These are phyloP conservation scores for Pseudozyma sp. DNA, from an alignment of 1,284 basidiomycete genomes.

Conservation along the genomic window DNA sequence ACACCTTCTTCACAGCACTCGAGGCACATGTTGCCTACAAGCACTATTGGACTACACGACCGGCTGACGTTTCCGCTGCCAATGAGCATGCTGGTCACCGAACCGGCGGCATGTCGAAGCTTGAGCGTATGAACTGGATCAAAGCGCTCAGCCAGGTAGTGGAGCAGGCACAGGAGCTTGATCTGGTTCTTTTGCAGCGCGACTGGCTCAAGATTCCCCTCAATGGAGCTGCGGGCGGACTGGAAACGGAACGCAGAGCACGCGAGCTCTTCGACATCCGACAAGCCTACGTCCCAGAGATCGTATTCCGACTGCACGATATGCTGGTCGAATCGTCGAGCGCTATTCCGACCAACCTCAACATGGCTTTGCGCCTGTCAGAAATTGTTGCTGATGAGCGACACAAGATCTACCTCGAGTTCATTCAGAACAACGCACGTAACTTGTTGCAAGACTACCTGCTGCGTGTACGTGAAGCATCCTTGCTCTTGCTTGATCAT, in stretches of 20 bases:
- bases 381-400: constrained; percentile 89
- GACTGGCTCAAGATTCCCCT: constrained; percentile 72
- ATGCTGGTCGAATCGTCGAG: constrained; percentile 78
- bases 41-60: constrained; percentile 54
- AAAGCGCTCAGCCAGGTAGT: constrained; percentile 62
- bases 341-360: constrained; percentile 80
- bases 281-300: constrained; percentile 89
- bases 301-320: constrained; percentile 85
- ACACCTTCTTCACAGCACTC: constrained; percentile 62
- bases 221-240: constrained; percentile 17
- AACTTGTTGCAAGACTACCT: constrained; percentile 63
- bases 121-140: constrained; percentile 54
- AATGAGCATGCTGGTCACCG: constrained; percentile 8
- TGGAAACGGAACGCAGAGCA: constrained; percentile 74
- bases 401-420: constrained; percentile 87
- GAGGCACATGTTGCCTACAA: constrained; percentile 56
- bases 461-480: constrained; percentile 59
- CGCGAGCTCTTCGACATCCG: constrained; percentile 83
- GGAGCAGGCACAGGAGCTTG: constrained; percentile 69
- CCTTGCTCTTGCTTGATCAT: constrained; percentile 39
- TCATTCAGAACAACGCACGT: constrained; percentile 74
- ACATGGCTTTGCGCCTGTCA: constrained; percentile 79
- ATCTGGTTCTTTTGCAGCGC: constrained; percentile 70
- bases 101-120: constrained; percentile 35
- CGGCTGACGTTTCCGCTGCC: constrained; percentile 8